Percentiles rank a stretch among this genome's conserved stretches.
These are phyloP conservation scores for Alternaria brassicicola DNA, from an alignment of 2,329 filamentous ascomycete species.

Conservation along the genomic window DNA sequence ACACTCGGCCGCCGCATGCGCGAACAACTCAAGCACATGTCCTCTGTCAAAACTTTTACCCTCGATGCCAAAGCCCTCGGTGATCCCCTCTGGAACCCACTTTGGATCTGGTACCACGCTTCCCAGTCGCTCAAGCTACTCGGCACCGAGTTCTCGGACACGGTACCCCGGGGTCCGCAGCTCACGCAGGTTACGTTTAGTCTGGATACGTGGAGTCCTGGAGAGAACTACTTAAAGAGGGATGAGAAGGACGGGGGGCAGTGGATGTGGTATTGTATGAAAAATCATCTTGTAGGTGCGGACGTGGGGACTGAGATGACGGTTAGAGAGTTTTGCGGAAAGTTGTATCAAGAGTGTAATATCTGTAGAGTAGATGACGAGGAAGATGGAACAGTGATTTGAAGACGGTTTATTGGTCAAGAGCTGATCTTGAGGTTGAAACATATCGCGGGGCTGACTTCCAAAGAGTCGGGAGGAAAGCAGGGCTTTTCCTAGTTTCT, in stretches of 20 bases:
- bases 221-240: conserved; percentile 43
- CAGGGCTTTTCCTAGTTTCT: not conserved
- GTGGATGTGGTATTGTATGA: conserved; percentile 46
- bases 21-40: conserved; percentile 29
- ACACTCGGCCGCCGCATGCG: conserved; percentile 37
- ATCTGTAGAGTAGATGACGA: conserved; percentile 29
- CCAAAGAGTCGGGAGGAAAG: not conserved
- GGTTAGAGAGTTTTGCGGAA: conserved; percentile 40
- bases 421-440: not conserved
- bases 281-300: conserved; percentile 32
- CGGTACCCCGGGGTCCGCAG: conserved; percentile 18
- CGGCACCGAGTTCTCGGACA: conserved; percentile 23
- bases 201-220: conserved; percentile 45
- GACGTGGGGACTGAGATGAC: conserved; percentile 30
- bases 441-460: not conserved
- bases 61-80: conserved; percentile 45
- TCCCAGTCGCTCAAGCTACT: conserved; percentile 43
- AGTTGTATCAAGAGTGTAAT: conserved; percentile 36
- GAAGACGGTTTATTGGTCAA: not conserved
- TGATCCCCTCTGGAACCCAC: conserved; percentile 49
- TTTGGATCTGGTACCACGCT: conserved; percentile 50
- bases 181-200: conserved; percentile 43
- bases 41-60: conserved; percentile 27
- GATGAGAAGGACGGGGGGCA: conserved; percentile 22
- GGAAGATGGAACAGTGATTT: conserved; percentile 3